phyloP scores from a whole-genome alignment of 192 early-diverging fungal species.

The Chytriomyces sp. region DNA sequence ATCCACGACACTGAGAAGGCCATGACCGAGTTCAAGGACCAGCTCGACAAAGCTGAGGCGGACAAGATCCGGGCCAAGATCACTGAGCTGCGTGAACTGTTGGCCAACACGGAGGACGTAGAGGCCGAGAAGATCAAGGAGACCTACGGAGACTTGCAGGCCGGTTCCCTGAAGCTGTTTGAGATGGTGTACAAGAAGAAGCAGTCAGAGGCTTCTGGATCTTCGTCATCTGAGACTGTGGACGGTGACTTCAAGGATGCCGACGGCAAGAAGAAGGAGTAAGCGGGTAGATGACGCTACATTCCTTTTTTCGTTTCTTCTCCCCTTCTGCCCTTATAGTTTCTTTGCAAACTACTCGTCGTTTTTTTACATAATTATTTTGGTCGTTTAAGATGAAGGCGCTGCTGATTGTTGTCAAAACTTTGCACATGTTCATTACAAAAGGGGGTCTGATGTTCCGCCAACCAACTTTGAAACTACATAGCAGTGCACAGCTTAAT shows the following conservation, averaged over 20 bases:
- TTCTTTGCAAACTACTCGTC: not conserved
- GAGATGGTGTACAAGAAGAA: conserved; percentile 96
- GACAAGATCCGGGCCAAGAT: conserved; percentile 88
- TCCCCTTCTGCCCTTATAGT: too few relatives aligned
- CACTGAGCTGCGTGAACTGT: conserved; percentile 73
- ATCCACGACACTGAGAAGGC: conserved; percentile 94
- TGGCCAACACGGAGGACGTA: conserved; percentile 68
- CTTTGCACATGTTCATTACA: too few relatives aligned
- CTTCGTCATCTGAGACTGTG: conserved; percentile 38
- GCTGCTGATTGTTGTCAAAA: too few relatives aligned
- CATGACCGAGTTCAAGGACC: conserved; percentile 95
- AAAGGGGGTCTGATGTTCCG: too few relatives aligned
- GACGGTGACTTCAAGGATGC: conserved; percentile 81
- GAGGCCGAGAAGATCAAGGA: conserved; percentile 87
- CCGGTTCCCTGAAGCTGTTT: conserved; percentile 91
- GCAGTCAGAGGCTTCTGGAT: conserved; percentile 26
- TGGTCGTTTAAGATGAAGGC: not conserved
- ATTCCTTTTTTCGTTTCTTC: too few relatives aligned
- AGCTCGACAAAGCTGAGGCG: conserved; percentile 83
- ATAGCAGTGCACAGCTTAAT: too few relatives aligned
- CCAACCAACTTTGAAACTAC: too few relatives aligned
- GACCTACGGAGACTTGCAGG: conserved; percentile 84
- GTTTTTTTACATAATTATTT: not conserved
- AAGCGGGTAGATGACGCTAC: not conserved
- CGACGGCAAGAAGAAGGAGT: conserved; percentile 44